Conservation (phyloP, 179 eudicot species). For the Silene noctiflora region DNA sequence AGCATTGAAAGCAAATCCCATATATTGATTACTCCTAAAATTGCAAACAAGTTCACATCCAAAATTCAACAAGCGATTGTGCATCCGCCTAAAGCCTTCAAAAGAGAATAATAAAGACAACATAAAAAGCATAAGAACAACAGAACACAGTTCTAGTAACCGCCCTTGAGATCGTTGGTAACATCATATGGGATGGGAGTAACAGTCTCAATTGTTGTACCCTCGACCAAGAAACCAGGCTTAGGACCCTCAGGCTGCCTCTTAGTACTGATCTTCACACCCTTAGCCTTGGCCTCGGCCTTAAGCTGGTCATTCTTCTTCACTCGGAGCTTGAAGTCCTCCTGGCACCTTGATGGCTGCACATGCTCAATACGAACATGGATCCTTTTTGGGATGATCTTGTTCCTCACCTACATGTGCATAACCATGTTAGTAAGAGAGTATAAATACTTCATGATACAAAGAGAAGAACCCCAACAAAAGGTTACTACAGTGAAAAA, state of each 20-base stretch:
- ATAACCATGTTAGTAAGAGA: not conserved
- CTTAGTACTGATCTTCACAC: constrained; percentile 73
- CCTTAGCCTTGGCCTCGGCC: constrained; percentile 72
- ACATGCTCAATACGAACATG: constrained; percentile 83
- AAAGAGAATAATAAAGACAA: constrained; percentile 2
- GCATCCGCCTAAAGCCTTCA: constrained; percentile 16
- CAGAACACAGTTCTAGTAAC: constrained; percentile 34
- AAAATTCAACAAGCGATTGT: constrained; percentile 23
- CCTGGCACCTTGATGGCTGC: constrained; percentile 67
- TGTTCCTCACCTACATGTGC: constrained; percentile 51
- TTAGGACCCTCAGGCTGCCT: constrained; percentile 77
- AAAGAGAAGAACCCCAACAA: too few relatives aligned
- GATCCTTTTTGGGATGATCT: constrained; percentile 73
- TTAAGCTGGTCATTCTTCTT: constrained; percentile 68
- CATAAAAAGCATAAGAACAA: not conserved
- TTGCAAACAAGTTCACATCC: constrained; percentile 12
- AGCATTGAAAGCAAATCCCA: too few relatives aligned
- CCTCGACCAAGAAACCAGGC: constrained; percentile 79
- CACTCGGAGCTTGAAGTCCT: constrained; percentile 57
- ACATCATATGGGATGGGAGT: constrained; percentile 91
- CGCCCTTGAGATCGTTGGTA: constrained; percentile 86
- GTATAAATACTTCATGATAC: too few relatives aligned
- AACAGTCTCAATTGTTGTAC: constrained; percentile 77
- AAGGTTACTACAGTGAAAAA: too few relatives aligned
- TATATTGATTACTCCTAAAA: too few relatives aligned